Conservation (phyloP, 139 green algal genomes). For the Tetradesmus obliquus region DNA sequence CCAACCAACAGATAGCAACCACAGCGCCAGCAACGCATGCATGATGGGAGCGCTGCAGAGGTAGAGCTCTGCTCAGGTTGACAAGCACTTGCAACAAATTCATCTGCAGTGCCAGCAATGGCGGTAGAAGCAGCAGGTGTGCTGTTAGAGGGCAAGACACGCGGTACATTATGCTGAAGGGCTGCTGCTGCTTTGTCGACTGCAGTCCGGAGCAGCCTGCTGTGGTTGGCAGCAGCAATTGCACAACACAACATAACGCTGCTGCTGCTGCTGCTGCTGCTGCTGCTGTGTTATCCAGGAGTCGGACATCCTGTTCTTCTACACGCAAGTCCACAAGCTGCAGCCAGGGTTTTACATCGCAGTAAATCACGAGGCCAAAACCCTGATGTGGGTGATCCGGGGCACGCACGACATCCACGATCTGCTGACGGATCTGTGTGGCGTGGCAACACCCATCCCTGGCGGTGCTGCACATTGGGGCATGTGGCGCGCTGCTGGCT, state of each 20-base stretch:
- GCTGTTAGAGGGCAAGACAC: no score
- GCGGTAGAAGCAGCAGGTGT: no score
- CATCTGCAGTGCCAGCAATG: no score
- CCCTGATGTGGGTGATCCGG: slow-evolving; percentile 9
- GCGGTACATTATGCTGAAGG: no score
- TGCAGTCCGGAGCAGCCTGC: no score
- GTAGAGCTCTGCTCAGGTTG: no score
- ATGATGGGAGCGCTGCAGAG: no score
- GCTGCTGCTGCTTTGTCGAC: no score
- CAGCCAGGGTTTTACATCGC: slow-evolving; percentile 37
- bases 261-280: neutral
- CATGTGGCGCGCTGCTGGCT: slow-evolving; percentile 17
- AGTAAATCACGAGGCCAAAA: neutral
- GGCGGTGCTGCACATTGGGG: slow-evolving; percentile 16
- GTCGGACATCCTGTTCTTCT: slow-evolving; percentile 19
- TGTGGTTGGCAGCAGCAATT: no score
- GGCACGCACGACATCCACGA: slow-evolving; percentile 25
- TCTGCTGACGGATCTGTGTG: slow-evolving; percentile 32
- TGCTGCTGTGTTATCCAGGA: neutral
- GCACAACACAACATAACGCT: neutral
- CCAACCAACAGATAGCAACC: no score
- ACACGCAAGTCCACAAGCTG: slow-evolving; percentile 38
- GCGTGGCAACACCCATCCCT: neutral
- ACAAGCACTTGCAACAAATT: no score
- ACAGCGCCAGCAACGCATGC: no score